Base-by-base conservation (phyloP, 1,284 basidiomycete species). In the Ganoderma leucocontextum region DNA sequence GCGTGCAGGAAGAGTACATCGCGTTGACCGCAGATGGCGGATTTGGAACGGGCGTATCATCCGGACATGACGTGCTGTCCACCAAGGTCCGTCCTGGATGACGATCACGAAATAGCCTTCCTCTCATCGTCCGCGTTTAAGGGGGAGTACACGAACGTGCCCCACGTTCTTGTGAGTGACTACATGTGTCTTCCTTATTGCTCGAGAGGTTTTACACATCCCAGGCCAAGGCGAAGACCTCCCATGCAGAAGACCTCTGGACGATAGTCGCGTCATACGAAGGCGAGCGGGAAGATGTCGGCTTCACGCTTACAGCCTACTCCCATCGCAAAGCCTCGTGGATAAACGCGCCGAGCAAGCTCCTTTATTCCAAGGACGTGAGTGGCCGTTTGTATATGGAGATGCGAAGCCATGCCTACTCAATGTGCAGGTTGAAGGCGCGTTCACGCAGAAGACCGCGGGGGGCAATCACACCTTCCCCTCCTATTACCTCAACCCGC, bases 401-500 rank as follows among this genome's bases (percentile, higher is more conserved):
- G 12, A n/a, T 19, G 19, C 7, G 15, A 39, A 25, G 5, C 55
- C 25, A 29, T n/a, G 49, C 13, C 15, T 42, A 25, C 10, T 47
- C 60, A 70, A 19, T 66, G 70, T 67, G 59, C 22, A 94, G 93
- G 75, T 92, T 10, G 81, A 86, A 0, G 91, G 90, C 2, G 76
- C 81, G 0, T 86, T 97, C 74, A 91, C 90, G 0, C 86, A 81
- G 53, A 91, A 90, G 70, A 93, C 89, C 12, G 88, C 94, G 0
- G 97, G 97, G 0, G 97, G 97, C 0, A 96, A 96, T 75, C 87
- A 90, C 60, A 88, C 87, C 0, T 85, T 90, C 73, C 87, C 94
- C 0, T 91, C 92, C 0, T 98, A 95, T 80, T 92, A 97, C 88
- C 81, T 88, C 67, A 99, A 99, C 76, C 97, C 97, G 0, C 96